Evolutionary conservation across 169 alveolate genomes (phyloP).

Genomic region (Cryptosporidium sp.): DNA sequence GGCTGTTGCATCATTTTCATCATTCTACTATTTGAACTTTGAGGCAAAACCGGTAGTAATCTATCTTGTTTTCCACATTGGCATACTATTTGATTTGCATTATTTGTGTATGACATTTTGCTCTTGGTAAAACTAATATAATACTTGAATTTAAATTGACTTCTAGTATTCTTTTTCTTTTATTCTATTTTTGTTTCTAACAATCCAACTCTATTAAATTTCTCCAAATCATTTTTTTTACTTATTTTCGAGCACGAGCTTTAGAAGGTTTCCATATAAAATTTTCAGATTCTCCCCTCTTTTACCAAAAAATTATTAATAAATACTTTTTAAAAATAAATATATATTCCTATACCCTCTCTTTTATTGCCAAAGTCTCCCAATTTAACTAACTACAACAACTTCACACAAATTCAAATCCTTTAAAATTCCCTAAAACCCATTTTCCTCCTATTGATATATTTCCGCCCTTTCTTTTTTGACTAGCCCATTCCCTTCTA

Average conservation of each 20-base stretch:
- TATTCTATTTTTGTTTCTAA: neutral
- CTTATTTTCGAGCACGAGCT: conserved; percentile 39
- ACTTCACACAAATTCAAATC: no score
- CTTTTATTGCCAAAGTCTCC: no score
- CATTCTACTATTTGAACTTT: conserved; percentile 24
- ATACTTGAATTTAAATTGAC: neutral
- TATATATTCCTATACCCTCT: neutral
- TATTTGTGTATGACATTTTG: neutral
- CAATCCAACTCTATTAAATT: neutral
- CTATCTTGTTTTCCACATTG: conserved; percentile 22
- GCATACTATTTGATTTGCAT: conserved; percentile 5
- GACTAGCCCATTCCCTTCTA: no score
- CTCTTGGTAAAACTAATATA: neutral
- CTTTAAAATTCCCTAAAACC: no score
- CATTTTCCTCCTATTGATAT: no score
- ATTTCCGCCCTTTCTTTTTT: neutral
- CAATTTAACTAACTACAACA: no score
- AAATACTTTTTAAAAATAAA: neutral
- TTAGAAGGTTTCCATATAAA: neutral
- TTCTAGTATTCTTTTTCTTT: neutral
- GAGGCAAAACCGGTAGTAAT: neutral
- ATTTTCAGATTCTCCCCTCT: conserved; percentile 10
- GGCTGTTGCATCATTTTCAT: neutral
- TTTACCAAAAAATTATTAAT: neutral
- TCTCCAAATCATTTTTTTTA: neutral